These are phyloP conservation scores for Geranium rotundifolium DNA, from an alignment of 345 rosid genomes.

Conservation along the genomic window DNA sequence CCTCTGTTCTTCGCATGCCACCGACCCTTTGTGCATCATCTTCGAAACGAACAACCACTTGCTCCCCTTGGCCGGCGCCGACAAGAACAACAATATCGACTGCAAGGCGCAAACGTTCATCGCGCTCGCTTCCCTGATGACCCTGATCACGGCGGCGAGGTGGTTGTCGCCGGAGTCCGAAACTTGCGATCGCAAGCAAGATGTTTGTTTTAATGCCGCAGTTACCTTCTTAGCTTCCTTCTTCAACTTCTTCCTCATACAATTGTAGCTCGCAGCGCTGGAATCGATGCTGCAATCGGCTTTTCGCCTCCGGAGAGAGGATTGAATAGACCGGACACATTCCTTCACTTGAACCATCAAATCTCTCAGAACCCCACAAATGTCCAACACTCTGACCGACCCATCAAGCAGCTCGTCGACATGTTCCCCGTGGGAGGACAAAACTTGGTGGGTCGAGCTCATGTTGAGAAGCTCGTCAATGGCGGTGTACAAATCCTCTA, in stretches of 20 bases:
- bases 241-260: background rate
- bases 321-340: background rate
- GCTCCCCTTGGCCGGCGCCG: background rate
- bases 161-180: background rate
- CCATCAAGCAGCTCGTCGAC: background rate
- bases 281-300: background rate
- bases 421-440: background rate
- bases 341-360: background rate
- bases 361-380: background rate
- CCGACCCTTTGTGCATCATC: slow-evolving; percentile 23
- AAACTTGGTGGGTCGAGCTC: background rate
- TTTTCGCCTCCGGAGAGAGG: background rate
- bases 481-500: background rate
- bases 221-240: background rate
- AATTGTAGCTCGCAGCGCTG: background rate
- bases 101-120: background rate
- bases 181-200: background rate
- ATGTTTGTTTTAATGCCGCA: background rate
- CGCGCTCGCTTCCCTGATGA: background rate
- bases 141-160: background rate
- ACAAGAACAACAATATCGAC: background rate
- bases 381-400: background rate
- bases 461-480: background rate
- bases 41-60: slow-evolving; percentile 40
- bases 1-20: slow-evolving; percentile 18